A percentile compares a stretch with the other conserved stretches of the same genome.
Conservation (phyloP, 1,139 yeast species). For the Hemisphaericaspora subhashii region DNA sequence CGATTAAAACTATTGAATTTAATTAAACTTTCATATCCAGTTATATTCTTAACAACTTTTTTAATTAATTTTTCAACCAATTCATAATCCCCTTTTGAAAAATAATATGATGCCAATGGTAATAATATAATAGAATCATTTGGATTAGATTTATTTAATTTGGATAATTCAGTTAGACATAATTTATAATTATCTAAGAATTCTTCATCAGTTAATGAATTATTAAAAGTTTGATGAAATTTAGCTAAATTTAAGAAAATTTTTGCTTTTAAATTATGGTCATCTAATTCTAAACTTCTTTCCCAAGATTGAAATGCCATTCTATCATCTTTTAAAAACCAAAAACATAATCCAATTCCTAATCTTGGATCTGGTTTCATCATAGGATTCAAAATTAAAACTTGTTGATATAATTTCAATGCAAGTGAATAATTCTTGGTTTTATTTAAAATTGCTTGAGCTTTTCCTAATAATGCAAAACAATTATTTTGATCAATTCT, state of each 20-base stretch:
- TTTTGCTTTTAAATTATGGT: slow-evolving; percentile 60
- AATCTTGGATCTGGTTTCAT: slow-evolving; percentile 89
- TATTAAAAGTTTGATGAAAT: slow-evolving; percentile 62
- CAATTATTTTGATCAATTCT: slow-evolving; percentile 57
- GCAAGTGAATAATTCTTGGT: slow-evolving; percentile 70
- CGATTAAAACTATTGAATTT: slow-evolving; percentile 21
- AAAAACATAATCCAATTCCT: slow-evolving; percentile 92
- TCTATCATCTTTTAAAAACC: slow-evolving; percentile 77
- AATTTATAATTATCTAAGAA: slow-evolving; percentile 51
- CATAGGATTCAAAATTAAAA: slow-evolving; percentile 72
- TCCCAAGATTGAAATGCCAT: slow-evolving; percentile 85
- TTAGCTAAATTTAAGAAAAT: slow-evolving; percentile 67
- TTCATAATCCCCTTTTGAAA: slow-evolving; percentile 58
- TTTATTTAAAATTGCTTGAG: slow-evolving; percentile 72
- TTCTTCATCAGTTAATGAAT: slow-evolving; percentile 59
- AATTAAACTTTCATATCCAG: slow-evolving; percentile 17
- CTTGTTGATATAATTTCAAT: slow-evolving; percentile 79
- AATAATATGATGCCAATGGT: slow-evolving; percentile 53
- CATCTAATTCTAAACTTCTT: slow-evolving; percentile 69
- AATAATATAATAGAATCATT: slow-evolving; percentile 44
- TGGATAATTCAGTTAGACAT: slow-evolving; percentile 39
- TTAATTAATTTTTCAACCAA: slow-evolving; percentile 58
- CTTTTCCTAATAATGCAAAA: slow-evolving; percentile 81
- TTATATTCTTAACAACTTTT: slow-evolving; percentile 42
- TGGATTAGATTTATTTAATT: slow-evolving; percentile 25